Conservation (phyloP, 2,329 filamentous ascomycete genomes). For the Pleomassaria siparia region DNA sequence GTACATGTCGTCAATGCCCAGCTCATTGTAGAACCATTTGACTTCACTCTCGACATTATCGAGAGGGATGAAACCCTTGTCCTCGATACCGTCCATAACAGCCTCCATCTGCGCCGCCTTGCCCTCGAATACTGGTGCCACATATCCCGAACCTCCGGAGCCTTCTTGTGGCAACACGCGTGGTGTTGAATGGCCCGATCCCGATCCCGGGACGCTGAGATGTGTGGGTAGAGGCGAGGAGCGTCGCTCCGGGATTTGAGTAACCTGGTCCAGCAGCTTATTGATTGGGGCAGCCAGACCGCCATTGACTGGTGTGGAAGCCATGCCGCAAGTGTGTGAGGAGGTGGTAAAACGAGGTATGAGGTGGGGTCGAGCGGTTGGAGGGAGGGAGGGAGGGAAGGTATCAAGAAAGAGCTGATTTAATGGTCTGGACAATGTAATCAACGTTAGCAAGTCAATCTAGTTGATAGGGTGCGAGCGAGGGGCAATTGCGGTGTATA, state of each 20-base stretch:
- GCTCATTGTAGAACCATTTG: constrained; percentile 94
- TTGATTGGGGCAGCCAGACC: constrained; percentile 42
- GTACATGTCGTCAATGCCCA: constrained; percentile 98
- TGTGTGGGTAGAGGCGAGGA: constrained; percentile 89
- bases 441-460: too few species aligned
- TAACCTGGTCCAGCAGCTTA: constrained; percentile 60
- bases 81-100: constrained; percentile 77
- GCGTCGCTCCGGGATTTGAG: constrained; percentile 59
- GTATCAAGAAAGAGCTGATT: constrained; percentile 1
- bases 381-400: neutral
- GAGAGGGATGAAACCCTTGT: constrained; percentile 82
- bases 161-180: constrained; percentile 83
- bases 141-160: constrained; percentile 77
- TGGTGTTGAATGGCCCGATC: constrained; percentile 56
- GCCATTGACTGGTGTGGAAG: constrained; percentile 36
- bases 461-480: too few species aligned
- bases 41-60: constrained; percentile 83
- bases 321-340: constrained; percentile 25
- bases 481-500: constrained; percentile 4
- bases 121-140: constrained; percentile 90
- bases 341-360: too few species aligned
- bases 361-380: constrained; percentile 5
- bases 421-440: neutral
- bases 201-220: constrained; percentile 70
- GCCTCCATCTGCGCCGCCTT: constrained; percentile 86